Evolutionary conservation across 2,329 filamentous ascomycete genomes (phyloP).

Genomic region (Fusarium nygamai): DNA sequence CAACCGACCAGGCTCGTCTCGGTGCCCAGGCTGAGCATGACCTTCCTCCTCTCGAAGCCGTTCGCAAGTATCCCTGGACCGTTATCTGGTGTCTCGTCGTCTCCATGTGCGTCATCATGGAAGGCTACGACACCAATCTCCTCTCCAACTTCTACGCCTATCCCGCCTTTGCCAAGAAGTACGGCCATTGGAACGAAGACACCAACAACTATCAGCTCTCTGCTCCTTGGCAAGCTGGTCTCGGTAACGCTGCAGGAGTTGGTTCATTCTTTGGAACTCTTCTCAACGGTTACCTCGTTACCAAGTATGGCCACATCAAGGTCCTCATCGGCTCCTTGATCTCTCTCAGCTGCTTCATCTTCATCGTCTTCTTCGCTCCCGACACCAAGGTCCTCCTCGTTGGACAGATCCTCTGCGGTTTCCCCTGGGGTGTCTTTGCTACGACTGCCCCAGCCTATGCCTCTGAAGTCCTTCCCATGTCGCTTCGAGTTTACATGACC

Average conservation of each 20-base stretch:
- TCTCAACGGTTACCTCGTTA: slow-evolving; percentile 57
- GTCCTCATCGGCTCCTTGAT: slow-evolving; percentile 56
- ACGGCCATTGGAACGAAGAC: slow-evolving; percentile 43
- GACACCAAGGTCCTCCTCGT: slow-evolving; percentile 51
- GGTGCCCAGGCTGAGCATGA: slow-evolving; percentile 39
- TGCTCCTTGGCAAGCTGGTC: slow-evolving; percentile 60
- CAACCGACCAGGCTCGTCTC: slow-evolving; percentile 23
- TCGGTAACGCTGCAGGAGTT: slow-evolving; percentile 55
- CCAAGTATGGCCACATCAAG: slow-evolving; percentile 55
- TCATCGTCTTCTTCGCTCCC: slow-evolving; percentile 57
- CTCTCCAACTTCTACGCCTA: slow-evolving; percentile 52
- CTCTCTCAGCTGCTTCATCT: slow-evolving; percentile 54
- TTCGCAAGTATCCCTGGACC: slow-evolving; percentile 48
- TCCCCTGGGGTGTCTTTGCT: slow-evolving; percentile 58
- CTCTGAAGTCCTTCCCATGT: slow-evolving; percentile 52
- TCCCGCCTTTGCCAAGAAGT: slow-evolving; percentile 43
- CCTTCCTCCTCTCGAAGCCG: slow-evolving; percentile 41
- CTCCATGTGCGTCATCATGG: slow-evolving; percentile 55
- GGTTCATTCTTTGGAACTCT: slow-evolving; percentile 61
- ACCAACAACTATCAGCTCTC: slow-evolving; percentile 51
- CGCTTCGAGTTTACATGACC: slow-evolving; percentile 56
- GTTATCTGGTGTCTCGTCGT: slow-evolving; percentile 51
- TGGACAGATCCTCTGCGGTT: slow-evolving; percentile 57
- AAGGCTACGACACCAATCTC: slow-evolving; percentile 52
- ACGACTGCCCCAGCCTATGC: slow-evolving; percentile 59